Conservation (phyloP, 441 rosid genomes). For the Syzygium syzygioides region DNA sequence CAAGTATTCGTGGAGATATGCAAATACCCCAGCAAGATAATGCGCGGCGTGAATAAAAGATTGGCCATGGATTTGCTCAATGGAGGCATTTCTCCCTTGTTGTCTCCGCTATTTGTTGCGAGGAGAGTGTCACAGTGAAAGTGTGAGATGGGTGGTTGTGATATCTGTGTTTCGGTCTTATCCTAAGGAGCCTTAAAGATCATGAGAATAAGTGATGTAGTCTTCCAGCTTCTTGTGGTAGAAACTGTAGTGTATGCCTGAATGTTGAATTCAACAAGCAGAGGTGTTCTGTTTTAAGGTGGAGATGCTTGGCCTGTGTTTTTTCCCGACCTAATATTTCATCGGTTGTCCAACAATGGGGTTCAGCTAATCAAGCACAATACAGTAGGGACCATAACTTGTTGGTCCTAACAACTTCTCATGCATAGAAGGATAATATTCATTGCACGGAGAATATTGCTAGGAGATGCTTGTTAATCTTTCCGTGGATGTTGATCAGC, state of each 20-base stretch:
- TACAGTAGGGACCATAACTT: not conserved
- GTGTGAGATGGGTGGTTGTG: not conserved
- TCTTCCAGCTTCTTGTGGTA: not conserved
- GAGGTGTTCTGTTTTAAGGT: not conserved
- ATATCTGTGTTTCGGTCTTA: not conserved
- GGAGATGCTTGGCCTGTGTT: not conserved
- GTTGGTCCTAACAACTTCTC: not conserved
- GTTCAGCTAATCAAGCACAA: not conserved
- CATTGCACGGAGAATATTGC: not conserved
- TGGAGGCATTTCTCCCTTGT: not conserved
- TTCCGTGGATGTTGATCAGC: too few relatives aligned
- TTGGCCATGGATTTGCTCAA: not conserved
- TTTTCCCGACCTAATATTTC: not conserved
- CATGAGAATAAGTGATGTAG: not conserved
- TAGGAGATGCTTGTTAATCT: not conserved
- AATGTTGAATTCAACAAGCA: not conserved
- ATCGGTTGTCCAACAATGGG: not conserved
- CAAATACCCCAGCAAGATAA: conserved; percentile 22
- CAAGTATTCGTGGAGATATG: conserved; percentile 15
- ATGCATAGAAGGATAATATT: not conserved
- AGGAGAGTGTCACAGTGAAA: not conserved
- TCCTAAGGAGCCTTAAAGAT: not conserved
- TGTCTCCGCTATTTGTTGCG: not conserved
- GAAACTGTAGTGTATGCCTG: not conserved
- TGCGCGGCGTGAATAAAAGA: not conserved